Base-by-base conservation (phyloP, 768 basidiomycete species). In the Mrakia hoshinonis region DNA sequence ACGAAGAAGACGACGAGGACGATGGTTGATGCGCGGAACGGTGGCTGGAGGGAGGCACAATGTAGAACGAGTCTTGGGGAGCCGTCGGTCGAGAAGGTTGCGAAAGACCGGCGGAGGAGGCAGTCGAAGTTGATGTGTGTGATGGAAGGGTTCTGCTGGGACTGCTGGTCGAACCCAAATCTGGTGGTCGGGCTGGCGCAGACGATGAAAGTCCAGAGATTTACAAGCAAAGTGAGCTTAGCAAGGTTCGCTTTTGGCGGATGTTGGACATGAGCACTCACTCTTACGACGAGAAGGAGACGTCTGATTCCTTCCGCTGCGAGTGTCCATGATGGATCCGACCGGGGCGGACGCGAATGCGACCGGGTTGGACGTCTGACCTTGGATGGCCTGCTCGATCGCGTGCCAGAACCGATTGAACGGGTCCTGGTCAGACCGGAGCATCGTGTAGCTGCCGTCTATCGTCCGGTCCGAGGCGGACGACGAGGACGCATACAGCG, bases 341-440 rank as follows among this genome's bases (percentile, higher is more conserved):
- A 70, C 13, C 36, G 69, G 69, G n/a, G 69, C 69, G 3, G 69
- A 63, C 13, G 69, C 69, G 20, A 70, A 70, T 7, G 69, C 69
- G 10, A 70, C 69, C 0, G 69, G 69, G 38, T 64, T 63, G 15
- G 69, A 70, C 4, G 69, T 63, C 46, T 70, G 61, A 5, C 63
- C 69, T 9, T 48, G 47, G 2, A 70, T 63, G 63, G n/a, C 61
- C 69, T 70, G 26, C 10, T 51, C 38, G 29, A 1, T 34, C 20
- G 51, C 69, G 69, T 36, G 49, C 69, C 69, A 70, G 26, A 70
- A 70, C 18, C 69, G 24, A 10, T 63, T 34, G 22, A 70, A 70
- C 15, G 69, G 69, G 61, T 70, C 69, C 58, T 70, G 61, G 10
- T 52, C 36, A 4, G 22, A 24, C 7, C 64, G 64, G 1, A 66